A percentile compares a stretch with the other conserved stretches of the same genome.
phyloP scores from a whole-genome alignment of 1,284 basidiomycete species.

The Schizopora paradoxa region DNA sequence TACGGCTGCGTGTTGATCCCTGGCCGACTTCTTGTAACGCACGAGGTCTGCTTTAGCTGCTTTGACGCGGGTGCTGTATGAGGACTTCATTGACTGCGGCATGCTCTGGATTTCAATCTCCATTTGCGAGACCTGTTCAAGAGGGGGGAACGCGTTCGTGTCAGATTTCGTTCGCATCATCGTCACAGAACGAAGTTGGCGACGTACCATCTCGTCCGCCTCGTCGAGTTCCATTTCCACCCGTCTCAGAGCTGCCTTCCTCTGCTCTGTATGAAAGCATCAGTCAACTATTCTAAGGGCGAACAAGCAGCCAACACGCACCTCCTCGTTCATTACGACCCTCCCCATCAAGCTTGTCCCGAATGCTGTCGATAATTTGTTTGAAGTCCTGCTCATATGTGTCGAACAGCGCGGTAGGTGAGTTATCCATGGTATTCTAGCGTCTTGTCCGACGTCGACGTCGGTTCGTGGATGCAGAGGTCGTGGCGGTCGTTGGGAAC shows the following conservation, averaged over 20 bases:
- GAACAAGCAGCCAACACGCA: constrained; percentile 27
- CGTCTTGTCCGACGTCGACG: no score
- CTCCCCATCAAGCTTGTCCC: constrained; percentile 62
- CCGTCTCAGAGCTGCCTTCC: constrained; percentile 76
- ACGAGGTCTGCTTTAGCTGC: constrained; percentile 69
- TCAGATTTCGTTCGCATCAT: neutral
- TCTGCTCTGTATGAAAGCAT: constrained; percentile 56
- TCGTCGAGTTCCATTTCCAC: constrained; percentile 97
- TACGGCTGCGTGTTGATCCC: constrained; percentile 53
- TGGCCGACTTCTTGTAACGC: constrained; percentile 74
- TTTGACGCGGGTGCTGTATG: constrained; percentile 70
- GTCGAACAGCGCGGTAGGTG: constrained; percentile 75
- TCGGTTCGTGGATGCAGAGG: no score
- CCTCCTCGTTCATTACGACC: constrained; percentile 53
- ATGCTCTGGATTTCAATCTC: constrained; percentile 98
- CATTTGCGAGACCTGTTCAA: constrained; percentile 95
- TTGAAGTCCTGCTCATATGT: constrained; percentile 79
- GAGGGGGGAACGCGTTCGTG: constrained; percentile 4
- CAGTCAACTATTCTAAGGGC: neutral
- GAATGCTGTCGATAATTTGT: constrained; percentile 64
- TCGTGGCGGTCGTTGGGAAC: no score
- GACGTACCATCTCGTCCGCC: constrained; percentile 89
- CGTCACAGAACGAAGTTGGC: neutral
- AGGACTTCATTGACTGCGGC: constrained; percentile 74
- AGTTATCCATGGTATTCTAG: constrained; percentile 74